Percentiles rank a stretch among this genome's conserved stretches.
These are phyloP conservation scores for Cutaneotrichosporon sp. DNA, from an alignment of 1,284 basidiomycete genomes.

Conservation along the genomic window DNA sequence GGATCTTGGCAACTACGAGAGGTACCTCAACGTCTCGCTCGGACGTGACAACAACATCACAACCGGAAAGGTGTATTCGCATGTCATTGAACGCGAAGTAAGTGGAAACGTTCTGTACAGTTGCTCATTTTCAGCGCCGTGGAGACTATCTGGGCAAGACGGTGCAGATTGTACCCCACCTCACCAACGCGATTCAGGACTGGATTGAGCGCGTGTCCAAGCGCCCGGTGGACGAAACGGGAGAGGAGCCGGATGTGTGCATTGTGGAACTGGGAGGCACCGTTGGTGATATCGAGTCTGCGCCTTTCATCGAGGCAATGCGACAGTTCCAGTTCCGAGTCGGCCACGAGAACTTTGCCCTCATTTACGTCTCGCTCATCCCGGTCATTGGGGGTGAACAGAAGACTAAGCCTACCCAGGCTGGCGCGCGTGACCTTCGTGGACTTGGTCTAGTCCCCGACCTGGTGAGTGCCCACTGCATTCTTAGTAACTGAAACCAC, in stretches of 20 bases:
- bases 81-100: slow-evolving; percentile 92
- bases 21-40: slow-evolving; percentile 92
- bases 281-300: slow-evolving; percentile 92
- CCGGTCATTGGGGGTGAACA: slow-evolving; percentile 98
- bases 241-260: slow-evolving; percentile 89
- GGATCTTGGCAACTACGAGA: slow-evolving; percentile 97
- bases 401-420: slow-evolving; percentile 98
- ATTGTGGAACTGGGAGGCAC: slow-evolving; percentile 98
- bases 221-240: slow-evolving; percentile 90
- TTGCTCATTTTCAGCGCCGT: slow-evolving; percentile 54
- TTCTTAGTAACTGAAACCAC: not conserved
- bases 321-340: slow-evolving; percentile 99
- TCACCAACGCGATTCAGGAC: slow-evolving; percentile 96
- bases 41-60: slow-evolving; percentile 97
- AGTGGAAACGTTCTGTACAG: slow-evolving; percentile 47
- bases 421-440: slow-evolving; percentile 87
- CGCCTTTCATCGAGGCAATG: slow-evolving; percentile 98
- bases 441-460: slow-evolving; percentile 92
- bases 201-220: slow-evolving; percentile 96
- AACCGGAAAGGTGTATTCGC: slow-evolving; percentile 94
- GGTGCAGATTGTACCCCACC: slow-evolving; percentile 93
- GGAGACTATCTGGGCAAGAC: slow-evolving; percentile 98
- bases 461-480: slow-evolving; percentile 58
- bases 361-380: slow-evolving; percentile 96
- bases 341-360: slow-evolving; percentile 92